phyloP scores from a whole-genome alignment of 495 filamentous ascomycete genomes.

The Jackrogersella multiformis region DNA sequence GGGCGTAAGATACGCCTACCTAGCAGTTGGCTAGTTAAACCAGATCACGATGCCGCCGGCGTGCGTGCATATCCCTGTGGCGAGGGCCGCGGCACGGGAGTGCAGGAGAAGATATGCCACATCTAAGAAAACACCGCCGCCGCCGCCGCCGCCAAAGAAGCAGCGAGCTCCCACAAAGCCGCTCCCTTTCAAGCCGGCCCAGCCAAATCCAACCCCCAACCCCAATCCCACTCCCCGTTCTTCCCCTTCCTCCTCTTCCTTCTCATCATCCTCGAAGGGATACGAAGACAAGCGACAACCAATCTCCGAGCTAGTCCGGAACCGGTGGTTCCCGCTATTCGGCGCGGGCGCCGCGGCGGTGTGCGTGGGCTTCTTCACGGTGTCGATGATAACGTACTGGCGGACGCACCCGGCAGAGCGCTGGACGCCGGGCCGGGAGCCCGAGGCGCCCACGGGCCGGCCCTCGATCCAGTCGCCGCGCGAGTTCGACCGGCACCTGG shows the following conservation, averaged over 20 bases:
- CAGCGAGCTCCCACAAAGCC: constrained; percentile 17
- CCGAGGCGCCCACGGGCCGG: constrained; percentile 42
- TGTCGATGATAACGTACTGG: constrained; percentile 38
- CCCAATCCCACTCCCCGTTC: neutral
- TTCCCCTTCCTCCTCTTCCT: neutral
- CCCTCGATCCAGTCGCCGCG: constrained; percentile 53
- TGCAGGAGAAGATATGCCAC: constrained; percentile 18
- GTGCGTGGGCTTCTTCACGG: constrained; percentile 45
- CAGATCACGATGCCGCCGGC: constrained; percentile 35
- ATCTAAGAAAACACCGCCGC: too few species aligned
- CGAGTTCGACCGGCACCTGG: constrained; percentile 71
- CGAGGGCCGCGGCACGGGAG: constrained; percentile 18
- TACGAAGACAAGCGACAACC: constrained; percentile 26
- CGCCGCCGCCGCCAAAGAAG: neutral
- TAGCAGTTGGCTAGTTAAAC: constrained; percentile 5
- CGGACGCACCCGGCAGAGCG: constrained; percentile 31
- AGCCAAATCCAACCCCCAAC: constrained; percentile 9
- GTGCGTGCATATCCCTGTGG: constrained; percentile 8
- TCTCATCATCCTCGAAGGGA: neutral
- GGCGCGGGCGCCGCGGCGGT: constrained; percentile 41
- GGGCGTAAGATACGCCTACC: neutral
- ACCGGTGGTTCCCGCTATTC: constrained; percentile 43
- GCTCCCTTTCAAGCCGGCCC: constrained; percentile 14
- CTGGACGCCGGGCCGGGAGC: constrained; percentile 40
- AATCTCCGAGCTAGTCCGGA: constrained; percentile 32